These are phyloP conservation scores for Cladosporium sp. DNA, from an alignment of 2,329 filamentous ascomycete species.

Conservation along the genomic window DNA sequence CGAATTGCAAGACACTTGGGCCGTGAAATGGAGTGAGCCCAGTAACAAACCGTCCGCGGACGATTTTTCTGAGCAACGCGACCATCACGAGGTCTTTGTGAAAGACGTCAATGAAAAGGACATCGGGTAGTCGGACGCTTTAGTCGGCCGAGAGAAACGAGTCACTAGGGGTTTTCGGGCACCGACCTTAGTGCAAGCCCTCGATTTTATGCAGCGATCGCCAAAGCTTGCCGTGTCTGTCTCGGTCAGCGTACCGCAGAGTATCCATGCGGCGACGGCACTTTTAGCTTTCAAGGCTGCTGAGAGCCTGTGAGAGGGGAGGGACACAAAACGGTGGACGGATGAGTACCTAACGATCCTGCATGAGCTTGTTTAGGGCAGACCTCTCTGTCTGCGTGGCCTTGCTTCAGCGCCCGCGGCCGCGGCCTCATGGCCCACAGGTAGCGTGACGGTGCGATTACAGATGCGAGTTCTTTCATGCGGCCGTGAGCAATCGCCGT, in stretches of 20 bases:
- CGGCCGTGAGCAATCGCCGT: slow-evolving; percentile 18
- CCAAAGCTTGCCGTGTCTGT: slow-evolving; percentile 18
- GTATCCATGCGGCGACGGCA: slow-evolving; percentile 10
- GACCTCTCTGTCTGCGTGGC: slow-evolving; percentile 13
- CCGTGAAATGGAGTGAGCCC: not conserved
- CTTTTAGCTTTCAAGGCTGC: slow-evolving; percentile 15
- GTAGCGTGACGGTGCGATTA: slow-evolving; percentile 14
- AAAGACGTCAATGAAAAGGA: not conserved
- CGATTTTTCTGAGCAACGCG: not conserved
- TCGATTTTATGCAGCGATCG: slow-evolving; percentile 19
- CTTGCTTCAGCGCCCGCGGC: slow-evolving; percentile 15
- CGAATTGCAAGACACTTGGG: not conserved
- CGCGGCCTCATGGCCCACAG: slow-evolving; percentile 12
- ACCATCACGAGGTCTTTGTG: not conserved
- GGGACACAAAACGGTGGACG: slow-evolving; percentile 13
- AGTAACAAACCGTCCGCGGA: not conserved
- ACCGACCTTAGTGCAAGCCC: slow-evolving; percentile 7
- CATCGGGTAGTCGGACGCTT: slow-evolving; percentile 12
- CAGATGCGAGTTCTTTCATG: slow-evolving; percentile 15
- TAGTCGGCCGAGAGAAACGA: slow-evolving; percentile 5
- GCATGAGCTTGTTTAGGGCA: slow-evolving; percentile 18
- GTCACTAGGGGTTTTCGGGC: not conserved
- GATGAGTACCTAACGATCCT: slow-evolving; percentile 16
- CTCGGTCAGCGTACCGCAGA: slow-evolving; percentile 15
- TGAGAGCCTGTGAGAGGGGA: slow-evolving; percentile 15